Evolutionary conservation across 2,329 filamentous ascomycete species (phyloP).

Genomic region (Neurospora crassa): DNA sequence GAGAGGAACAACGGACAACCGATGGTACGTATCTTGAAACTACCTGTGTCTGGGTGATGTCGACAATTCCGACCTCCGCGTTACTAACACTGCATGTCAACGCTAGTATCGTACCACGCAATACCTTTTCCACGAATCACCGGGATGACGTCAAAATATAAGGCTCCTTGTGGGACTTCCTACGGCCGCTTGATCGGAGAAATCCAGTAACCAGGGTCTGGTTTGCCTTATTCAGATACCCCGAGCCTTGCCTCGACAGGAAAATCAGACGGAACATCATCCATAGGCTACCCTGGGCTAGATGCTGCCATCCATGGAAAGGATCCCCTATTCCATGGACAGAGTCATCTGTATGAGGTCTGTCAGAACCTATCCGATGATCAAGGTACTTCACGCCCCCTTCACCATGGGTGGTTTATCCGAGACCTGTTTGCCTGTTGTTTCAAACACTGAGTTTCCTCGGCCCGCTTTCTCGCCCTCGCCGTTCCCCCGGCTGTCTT

Average conservation of each 20-base stretch:
- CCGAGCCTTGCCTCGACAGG: neutral
- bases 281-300: neutral
- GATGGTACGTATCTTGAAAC: neutral
- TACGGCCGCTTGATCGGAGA: neutral
- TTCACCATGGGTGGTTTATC: neutral
- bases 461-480: neutral
- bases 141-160: neutral
- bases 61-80: neutral
- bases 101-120: neutral
- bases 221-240: neutral
- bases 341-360: neutral
- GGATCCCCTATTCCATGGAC: neutral
- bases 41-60: neutral
- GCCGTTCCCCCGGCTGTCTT: neutral
- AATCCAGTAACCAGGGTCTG: neutral
- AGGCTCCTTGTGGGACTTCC: neutral
- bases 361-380: neutral
- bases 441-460: neutral
- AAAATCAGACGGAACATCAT: neutral
- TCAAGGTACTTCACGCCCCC: neutral
- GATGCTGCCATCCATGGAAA: neutral
- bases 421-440: neutral
- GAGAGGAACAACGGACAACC: neutral
- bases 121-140: neutral
- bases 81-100: neutral